Evolutionary conservation across 2,329 filamentous ascomycete genomes (phyloP).

Genomic region (Verticillium nubilum): DNA sequence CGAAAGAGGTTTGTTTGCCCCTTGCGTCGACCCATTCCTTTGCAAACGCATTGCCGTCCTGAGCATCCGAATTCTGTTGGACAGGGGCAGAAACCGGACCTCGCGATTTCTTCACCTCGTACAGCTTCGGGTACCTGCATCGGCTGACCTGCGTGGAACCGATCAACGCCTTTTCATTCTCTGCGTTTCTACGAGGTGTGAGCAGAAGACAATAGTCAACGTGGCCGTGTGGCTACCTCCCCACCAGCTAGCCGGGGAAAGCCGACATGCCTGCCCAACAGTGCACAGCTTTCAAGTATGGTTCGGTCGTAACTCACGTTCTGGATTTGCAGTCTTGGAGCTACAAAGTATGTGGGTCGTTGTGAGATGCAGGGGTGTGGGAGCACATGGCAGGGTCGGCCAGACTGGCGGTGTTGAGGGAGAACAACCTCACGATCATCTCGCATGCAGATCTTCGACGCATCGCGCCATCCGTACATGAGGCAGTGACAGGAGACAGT

Average conservation of each 20-base stretch:
- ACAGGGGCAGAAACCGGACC: neutral
- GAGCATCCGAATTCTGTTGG: neutral
- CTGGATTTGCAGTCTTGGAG: neutral
- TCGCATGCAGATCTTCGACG: neutral
- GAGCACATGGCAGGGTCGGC: neutral
- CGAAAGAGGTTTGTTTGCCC: too few species aligned
- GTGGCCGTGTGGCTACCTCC: neutral
- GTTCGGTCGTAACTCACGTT: neutral
- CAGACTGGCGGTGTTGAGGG: neutral
- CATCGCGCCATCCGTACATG: neutral
- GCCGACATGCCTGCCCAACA: neutral
- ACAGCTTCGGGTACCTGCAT: slow-evolving; percentile 5
- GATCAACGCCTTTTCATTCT: neutral
- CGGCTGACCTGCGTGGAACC: slow-evolving; percentile 5
- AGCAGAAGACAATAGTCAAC: neutral
- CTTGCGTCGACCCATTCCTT: too few species aligned
- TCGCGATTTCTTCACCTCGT: neutral
- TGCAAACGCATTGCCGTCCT: neutral
- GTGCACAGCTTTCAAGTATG: neutral
- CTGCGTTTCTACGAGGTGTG: neutral
- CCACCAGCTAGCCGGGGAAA: neutral
- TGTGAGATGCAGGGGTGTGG: neutral
- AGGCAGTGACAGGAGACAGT: neutral
- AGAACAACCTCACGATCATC: neutral
- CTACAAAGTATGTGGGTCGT: neutral